A percentile compares a stretch with the other conserved stretches of the same genome.
Conservation (phyloP, 352 stramenopile genomes). For the Phytophthora palmivora region DNA sequence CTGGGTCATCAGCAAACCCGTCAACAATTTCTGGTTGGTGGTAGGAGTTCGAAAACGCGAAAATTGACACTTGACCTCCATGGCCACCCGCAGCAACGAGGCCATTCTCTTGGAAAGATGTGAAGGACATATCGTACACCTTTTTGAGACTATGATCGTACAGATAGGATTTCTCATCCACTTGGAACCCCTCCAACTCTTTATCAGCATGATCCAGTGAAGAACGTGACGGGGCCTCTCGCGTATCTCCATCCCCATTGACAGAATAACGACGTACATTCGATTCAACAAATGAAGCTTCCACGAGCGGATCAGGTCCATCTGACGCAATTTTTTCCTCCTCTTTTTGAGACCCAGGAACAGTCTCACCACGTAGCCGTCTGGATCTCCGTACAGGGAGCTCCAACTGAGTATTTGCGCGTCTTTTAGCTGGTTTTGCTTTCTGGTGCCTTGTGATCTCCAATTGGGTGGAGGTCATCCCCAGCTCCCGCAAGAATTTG, state of each 20-base stretch:
- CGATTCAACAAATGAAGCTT: slow-evolving; percentile 43
- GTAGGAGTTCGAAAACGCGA: slow-evolving; percentile 19
- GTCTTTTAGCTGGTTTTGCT: slow-evolving; percentile 2
- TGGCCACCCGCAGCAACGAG: slow-evolving; percentile 52
- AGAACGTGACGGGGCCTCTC: not conserved
- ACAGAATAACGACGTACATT: slow-evolving; percentile 43
- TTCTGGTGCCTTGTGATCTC: slow-evolving; percentile 11
- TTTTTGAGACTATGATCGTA: slow-evolving; percentile 47
- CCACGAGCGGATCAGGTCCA: slow-evolving; percentile 15
- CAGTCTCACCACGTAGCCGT: slow-evolving; percentile 39
- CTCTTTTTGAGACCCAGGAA: not conserved
- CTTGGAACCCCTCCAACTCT: slow-evolving; percentile 32
- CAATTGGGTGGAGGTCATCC: slow-evolving; percentile 40
- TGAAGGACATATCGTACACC: slow-evolving; percentile 59
- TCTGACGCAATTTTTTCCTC: slow-evolving; percentile 7
- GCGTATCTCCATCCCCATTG: slow-evolving; percentile 4
- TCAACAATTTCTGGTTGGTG: slow-evolving; percentile 16
- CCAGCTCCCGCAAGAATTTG: slow-evolving; percentile 52
- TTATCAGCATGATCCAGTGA: not conserved
- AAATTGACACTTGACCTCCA: slow-evolving; percentile 60
- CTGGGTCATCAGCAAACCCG: slow-evolving; percentile 17
- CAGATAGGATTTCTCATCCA: slow-evolving; percentile 25
- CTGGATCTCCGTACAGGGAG: slow-evolving; percentile 41
- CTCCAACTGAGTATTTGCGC: not conserved
- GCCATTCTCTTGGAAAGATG: slow-evolving; percentile 42